Evolutionary conservation across 2,329 filamentous ascomycete genomes (phyloP).

Genomic region (Bisporella sp.): DNA sequence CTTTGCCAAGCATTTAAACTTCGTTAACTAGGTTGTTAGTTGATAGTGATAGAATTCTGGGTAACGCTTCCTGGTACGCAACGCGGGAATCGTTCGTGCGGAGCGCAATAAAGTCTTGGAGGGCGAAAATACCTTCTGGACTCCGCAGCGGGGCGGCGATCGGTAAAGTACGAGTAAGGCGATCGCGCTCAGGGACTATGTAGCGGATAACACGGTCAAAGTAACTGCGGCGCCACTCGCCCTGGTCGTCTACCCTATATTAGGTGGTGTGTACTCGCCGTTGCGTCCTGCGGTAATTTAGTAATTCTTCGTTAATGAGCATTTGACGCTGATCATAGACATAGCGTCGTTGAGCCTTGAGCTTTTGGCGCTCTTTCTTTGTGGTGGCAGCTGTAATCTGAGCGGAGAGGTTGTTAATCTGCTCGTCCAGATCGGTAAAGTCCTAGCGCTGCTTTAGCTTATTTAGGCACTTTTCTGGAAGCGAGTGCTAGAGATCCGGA

Average conservation of each 20-base stretch:
- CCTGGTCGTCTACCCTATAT: slow-evolving; percentile 2
- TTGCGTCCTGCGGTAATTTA: slow-evolving; percentile 1
- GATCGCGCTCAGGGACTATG: slow-evolving; percentile 5
- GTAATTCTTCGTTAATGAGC: slow-evolving; percentile 8
- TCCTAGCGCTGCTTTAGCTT: slow-evolving; percentile 1
- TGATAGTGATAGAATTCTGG: no score
- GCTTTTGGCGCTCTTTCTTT: slow-evolving; percentile 4
- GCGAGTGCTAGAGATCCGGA: slow-evolving; percentile 8
- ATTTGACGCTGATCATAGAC: slow-evolving; percentile 7
- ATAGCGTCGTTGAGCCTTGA: slow-evolving; percentile 4
- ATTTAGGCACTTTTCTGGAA: slow-evolving; percentile 6
- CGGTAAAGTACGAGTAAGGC: slow-evolving; percentile 10
- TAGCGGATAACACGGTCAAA: slow-evolving; percentile 4
- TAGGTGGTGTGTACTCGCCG: background rate
- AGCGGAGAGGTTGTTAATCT: slow-evolving; percentile 3
- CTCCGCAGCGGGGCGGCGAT: slow-evolving; percentile 4
- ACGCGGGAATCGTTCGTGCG: slow-evolving; percentile 9
- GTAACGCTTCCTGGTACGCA: slow-evolving; percentile 8
- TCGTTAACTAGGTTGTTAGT: no score
- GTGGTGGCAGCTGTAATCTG: slow-evolving; percentile 1
- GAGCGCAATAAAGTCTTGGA: slow-evolving; percentile 9
- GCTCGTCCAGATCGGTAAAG: slow-evolving; percentile 5
- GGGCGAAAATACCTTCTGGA: slow-evolving; percentile 7
- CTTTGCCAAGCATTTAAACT: no score
- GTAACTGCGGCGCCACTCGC: slow-evolving; percentile 5